Evolutionary conservation across 129 eudicot species (phyloP).

Genomic region (Apium graveolens): DNA sequence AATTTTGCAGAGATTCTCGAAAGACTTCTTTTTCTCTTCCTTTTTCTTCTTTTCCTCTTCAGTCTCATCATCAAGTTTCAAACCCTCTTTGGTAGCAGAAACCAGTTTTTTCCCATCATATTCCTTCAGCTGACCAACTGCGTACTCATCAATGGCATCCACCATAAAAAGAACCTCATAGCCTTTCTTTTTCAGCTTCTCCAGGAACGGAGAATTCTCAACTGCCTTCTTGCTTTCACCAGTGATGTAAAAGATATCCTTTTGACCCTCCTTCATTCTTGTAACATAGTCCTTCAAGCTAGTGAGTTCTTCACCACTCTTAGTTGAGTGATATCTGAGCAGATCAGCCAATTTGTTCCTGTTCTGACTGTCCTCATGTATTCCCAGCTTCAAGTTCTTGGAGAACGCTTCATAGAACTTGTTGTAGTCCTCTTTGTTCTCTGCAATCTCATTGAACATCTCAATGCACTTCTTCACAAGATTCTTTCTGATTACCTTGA

Average conservation of each 20-base stretch:
- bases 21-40: slow-evolving; percentile 84
- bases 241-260: slow-evolving; percentile 73
- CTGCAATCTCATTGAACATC: slow-evolving; percentile 89
- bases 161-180: slow-evolving; percentile 83
- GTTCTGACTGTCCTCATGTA: slow-evolving; percentile 92
- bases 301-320: slow-evolving; percentile 79
- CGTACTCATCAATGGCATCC: slow-evolving; percentile 85
- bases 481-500: slow-evolving; percentile 83
- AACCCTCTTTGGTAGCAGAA: slow-evolving; percentile 77
- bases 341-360: slow-evolving; percentile 67
- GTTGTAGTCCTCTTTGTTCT: slow-evolving; percentile 76
- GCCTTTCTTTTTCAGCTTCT: slow-evolving; percentile 70
- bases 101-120: slow-evolving; percentile 84
- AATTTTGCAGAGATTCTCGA: slow-evolving; percentile 73
- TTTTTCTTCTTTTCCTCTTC: slow-evolving; percentile 72
- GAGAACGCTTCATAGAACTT: slow-evolving; percentile 83
- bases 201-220: slow-evolving; percentile 81
- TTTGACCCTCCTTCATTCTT: slow-evolving; percentile 85
- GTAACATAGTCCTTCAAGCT: slow-evolving; percentile 87
- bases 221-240: slow-evolving; percentile 94
- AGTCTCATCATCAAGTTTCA: slow-evolving; percentile 75
- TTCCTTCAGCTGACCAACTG: slow-evolving; percentile 76
- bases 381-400: slow-evolving; percentile 75
- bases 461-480: slow-evolving; percentile 89
- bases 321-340: slow-evolving; percentile 74